A percentile compares a stretch with the other conserved stretches of the same genome.
Conservation (phyloP, 352 stramenopile genomes). For the Globisporangium barbulae region DNA sequence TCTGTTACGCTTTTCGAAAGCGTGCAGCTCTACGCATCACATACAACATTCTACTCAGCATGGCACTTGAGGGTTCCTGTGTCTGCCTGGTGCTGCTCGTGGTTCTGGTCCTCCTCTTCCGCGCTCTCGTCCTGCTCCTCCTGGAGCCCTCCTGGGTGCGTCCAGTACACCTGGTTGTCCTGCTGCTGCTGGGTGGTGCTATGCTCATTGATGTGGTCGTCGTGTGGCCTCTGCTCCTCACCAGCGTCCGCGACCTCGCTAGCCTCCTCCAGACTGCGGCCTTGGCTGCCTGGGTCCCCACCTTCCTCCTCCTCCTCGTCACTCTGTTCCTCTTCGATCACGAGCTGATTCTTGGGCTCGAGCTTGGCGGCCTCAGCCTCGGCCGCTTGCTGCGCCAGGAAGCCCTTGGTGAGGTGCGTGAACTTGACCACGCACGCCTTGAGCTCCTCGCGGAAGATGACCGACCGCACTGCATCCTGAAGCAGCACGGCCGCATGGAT, state of each 20-base stretch:
- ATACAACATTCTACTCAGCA: no score
- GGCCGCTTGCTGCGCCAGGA: slow-evolving; percentile 12
- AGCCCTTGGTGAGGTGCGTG: slow-evolving; percentile 26
- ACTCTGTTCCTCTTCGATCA: slow-evolving; percentile 4
- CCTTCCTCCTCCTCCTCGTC: slow-evolving; percentile 2
- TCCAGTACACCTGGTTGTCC: background rate
- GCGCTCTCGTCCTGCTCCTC: background rate
- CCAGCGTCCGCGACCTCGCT: background rate
- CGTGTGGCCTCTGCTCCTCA: background rate
- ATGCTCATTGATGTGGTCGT: background rate
- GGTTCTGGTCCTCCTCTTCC: slow-evolving; percentile 26
- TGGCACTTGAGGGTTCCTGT: no score
- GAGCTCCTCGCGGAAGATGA: slow-evolving; percentile 67
- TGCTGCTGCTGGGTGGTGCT: background rate
- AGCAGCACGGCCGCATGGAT: slow-evolving; percentile 53
- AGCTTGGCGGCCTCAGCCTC: slow-evolving; percentile 4
- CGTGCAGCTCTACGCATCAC: no score
- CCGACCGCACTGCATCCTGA: slow-evolving; percentile 45
- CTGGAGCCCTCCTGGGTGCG: background rate
- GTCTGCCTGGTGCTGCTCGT: slow-evolving; percentile 19
- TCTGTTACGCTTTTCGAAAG: no score
- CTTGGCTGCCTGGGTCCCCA: background rate
- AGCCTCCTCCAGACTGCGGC: background rate
- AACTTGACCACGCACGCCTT: slow-evolving; percentile 48
- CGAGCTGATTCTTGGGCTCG: background rate